phyloP scores from a whole-genome alignment of 2,329 filamentous ascomycete species.

The Aureobasidium sp. region DNA sequence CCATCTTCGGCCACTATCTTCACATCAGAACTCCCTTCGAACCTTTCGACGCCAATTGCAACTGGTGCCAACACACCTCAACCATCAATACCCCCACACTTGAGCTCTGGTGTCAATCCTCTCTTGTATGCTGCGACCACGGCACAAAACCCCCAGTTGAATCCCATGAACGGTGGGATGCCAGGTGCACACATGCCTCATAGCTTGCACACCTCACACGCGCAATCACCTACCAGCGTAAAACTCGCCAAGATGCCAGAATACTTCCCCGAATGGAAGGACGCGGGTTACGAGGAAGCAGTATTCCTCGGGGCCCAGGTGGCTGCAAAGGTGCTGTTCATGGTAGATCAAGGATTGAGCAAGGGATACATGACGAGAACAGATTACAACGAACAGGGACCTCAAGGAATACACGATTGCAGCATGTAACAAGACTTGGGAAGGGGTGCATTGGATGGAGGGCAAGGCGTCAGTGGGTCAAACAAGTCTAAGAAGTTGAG shows the following conservation, averaged over 20 bases:
- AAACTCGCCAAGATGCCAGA: constrained; percentile 69
- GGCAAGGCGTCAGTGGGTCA: background rate
- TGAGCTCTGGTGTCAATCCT: constrained; percentile 61
- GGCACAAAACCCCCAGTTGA: constrained; percentile 48
- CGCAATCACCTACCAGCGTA: constrained; percentile 75
- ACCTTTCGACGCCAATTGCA: constrained; percentile 80
- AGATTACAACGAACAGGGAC: constrained; percentile 61
- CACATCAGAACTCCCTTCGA: constrained; percentile 90
- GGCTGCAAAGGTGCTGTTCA: constrained; percentile 66
- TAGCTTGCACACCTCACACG: constrained; percentile 53
- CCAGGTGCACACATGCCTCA: constrained; percentile 29
- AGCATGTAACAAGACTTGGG: constrained; percentile 2
- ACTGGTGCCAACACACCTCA: constrained; percentile 90
- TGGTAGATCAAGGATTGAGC: constrained; percentile 56
- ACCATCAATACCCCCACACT: constrained; percentile 34
- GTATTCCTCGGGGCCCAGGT: constrained; percentile 84
- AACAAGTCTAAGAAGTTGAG: background rate
- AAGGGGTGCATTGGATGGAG: background rate
- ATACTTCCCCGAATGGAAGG: constrained; percentile 88
- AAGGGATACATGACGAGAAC: constrained; percentile 63
- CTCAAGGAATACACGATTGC: constrained; percentile 54
- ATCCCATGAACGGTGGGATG: constrained; percentile 27
- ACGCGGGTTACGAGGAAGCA: constrained; percentile 64
- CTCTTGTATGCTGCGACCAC: constrained; percentile 87
- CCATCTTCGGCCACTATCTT: constrained; percentile 93